Evolutionary conservation across 257 asterid genomes (phyloP).

Genomic region (Gentiana straminea): DNA sequence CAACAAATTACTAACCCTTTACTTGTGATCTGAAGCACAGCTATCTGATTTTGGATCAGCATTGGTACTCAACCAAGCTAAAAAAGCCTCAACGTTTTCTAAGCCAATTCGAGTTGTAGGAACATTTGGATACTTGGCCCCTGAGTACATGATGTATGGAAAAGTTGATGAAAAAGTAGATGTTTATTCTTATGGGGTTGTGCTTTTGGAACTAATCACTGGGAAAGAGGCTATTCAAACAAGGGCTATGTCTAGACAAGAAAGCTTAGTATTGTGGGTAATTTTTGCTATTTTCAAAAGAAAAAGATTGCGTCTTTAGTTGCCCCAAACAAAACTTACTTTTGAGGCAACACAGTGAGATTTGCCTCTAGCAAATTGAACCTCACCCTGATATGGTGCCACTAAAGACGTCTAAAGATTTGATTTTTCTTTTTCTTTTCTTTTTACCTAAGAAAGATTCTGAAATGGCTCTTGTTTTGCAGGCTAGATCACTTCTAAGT

Average conservation of each 20-base stretch:
- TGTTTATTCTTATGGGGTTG: slow-evolving; percentile 74
- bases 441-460: neutral
- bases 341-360: too few species aligned
- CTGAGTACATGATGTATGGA: slow-evolving; percentile 78
- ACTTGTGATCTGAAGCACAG: slow-evolving; percentile 19
- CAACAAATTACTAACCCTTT: neutral
- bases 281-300: neutral
- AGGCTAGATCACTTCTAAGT: slow-evolving; percentile 68
- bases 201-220: slow-evolving; percentile 70
- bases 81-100: slow-evolving; percentile 19
- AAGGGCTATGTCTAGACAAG: slow-evolving; percentile 31
- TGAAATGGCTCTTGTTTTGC: slow-evolving; percentile 11
- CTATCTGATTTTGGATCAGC: slow-evolving; percentile 76
- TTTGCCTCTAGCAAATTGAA: too few species aligned
- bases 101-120: slow-evolving; percentile 41
- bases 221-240: slow-evolving; percentile 58
- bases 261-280: slow-evolving; percentile 71
- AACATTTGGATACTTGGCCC: slow-evolving; percentile 69
- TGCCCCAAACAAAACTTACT: too few species aligned
- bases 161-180: slow-evolving; percentile 83
- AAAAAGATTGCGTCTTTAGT: neutral
- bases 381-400: too few species aligned
- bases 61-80: slow-evolving; percentile 21
- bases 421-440: neutral
- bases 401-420: neutral